Evolutionary conservation across 164 flowering plant species (phyloP).

Genomic region (Warburgia ugandensis): DNA sequence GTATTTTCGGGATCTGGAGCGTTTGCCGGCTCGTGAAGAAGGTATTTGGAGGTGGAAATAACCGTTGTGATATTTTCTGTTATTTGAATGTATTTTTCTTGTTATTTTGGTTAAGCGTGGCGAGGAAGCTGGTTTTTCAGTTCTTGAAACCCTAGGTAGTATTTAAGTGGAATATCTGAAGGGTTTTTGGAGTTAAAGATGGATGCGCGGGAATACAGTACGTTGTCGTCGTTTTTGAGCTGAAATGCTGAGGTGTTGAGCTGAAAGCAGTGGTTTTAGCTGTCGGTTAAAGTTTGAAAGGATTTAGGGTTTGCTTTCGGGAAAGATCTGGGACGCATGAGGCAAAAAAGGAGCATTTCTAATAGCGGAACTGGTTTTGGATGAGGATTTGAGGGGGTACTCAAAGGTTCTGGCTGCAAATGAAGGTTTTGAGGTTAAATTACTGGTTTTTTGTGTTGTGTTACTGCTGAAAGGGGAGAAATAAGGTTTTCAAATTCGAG

Average conservation of each 20-base stretch:
- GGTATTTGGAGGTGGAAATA: neutral
- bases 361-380: slow-evolving; percentile 12
- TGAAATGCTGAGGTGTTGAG: neutral
- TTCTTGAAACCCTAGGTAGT: no score
- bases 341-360: slow-evolving; percentile 6
- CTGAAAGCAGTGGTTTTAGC: neutral
- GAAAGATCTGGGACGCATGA: slow-evolving; percentile 6
- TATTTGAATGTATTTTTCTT: no score
- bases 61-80: no score
- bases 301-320: slow-evolving; percentile 1
- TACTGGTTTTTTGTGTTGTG: neutral
- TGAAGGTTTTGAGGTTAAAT: slow-evolving; percentile 8
- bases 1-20: neutral
- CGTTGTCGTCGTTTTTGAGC: neutral
- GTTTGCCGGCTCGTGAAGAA: neutral
- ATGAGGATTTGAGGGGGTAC: slow-evolving; percentile 1
- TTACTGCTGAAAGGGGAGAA: neutral
- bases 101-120: no score
- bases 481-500: neutral
- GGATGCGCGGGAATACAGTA: neutral
- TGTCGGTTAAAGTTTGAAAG: neutral
- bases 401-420: neutral
- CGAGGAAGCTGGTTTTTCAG: neutral
- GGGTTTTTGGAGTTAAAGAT: neutral
- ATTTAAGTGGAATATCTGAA: neutral